Percentiles rank a stretch among this genome's conserved stretches.
phyloP scores from a whole-genome alignment of 371 early-diverging fungal genomes.

The Lichtheimia ramosa region DNA sequence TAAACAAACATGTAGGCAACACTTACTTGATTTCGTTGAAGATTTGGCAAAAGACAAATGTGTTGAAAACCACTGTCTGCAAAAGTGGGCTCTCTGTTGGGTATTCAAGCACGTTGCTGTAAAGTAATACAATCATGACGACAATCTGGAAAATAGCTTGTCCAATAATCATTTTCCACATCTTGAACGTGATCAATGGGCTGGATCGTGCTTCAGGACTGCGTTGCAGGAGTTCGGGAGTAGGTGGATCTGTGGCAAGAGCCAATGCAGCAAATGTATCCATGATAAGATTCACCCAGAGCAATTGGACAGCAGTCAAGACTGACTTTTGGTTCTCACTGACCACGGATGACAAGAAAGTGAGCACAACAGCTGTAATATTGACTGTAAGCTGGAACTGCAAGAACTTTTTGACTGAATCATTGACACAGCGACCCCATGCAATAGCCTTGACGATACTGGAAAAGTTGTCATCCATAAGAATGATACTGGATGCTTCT shows the following conservation, averaged over 20 bases:
- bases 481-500: conserved; percentile 75
- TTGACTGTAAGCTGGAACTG: conserved; percentile 81
- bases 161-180: conserved; percentile 75
- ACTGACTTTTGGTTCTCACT: conserved; percentile 43
- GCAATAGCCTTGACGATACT: conserved; percentile 72
- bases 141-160: conserved; percentile 64
- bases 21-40: conserved; percentile 67
- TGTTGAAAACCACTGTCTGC: conserved; percentile 65
- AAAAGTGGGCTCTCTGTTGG: conserved; percentile 28
- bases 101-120: conserved; percentile 41
- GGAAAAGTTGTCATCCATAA: conserved; percentile 78
- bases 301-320: conserved; percentile 66
- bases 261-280: conserved; percentile 75
- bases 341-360: conserved; percentile 59
- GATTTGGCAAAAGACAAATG: conserved; percentile 73
- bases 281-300: conserved; percentile 82
- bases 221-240: conserved; percentile 56
- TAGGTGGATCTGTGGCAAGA: conserved; percentile 73
- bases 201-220: conserved; percentile 60
- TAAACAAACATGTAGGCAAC: background rate
- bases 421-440: conserved; percentile 79
- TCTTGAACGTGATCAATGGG: conserved; percentile 62
- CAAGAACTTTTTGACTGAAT: conserved; percentile 76
- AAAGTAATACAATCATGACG: conserved; percentile 56
- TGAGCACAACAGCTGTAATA: conserved; percentile 62